Base-by-base conservation (phyloP, 495 filamentous ascomycete genomes). In the Aspergillus ostianus region DNA sequence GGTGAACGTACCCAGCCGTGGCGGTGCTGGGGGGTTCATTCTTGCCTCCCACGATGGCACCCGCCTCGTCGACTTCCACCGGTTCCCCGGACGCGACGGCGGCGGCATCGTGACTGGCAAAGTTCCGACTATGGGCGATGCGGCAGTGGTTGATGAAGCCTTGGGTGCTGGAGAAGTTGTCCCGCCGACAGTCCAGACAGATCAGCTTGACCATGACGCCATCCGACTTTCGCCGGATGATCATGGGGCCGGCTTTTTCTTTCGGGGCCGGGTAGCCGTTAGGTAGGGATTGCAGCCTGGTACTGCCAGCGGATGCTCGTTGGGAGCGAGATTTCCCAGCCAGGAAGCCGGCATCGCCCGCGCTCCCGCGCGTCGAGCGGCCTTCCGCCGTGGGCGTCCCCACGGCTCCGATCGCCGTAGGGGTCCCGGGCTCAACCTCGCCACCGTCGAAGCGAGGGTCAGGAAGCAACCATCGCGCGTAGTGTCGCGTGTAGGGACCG, bases 141-240 rank as follows among this genome's bases (percentile, higher is more conserved):
- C 94, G 92, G 67, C 92, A 97, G 67, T 98, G 94, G 64, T 98
- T 98, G 77, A 98, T 93, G 68, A 98, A 98, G 3, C 94, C 94
- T 71, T 98, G 94, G 1, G 91, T 91, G 72, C 92, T 97, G 48
- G 89, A 92, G 71, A 97, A 98, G 69, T 97, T 89, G 74, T 88
- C 88, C 56, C 91, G 80, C 47, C 90, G 83, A 67, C 94, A 98
- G 68, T 94, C 89, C 53, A 92, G 79, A 75, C 94, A 98, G 52
- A 93, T 85, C 49, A 98, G 82, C 73, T 95, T 95, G 45, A 89
- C 86, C 61, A 81, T 65, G 50, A 84, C 71, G 23, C 80, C 79
- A 68, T 89, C 86, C 49, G 81, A 82, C 47, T 82, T 81, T 61
- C 85, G 81, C 60, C 81, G 81, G 53, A 87, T 78, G 48, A 87